phyloP scores from a whole-genome alignment of 768 basidiomycete species.

The Xerocomellus chrysenteron region DNA sequence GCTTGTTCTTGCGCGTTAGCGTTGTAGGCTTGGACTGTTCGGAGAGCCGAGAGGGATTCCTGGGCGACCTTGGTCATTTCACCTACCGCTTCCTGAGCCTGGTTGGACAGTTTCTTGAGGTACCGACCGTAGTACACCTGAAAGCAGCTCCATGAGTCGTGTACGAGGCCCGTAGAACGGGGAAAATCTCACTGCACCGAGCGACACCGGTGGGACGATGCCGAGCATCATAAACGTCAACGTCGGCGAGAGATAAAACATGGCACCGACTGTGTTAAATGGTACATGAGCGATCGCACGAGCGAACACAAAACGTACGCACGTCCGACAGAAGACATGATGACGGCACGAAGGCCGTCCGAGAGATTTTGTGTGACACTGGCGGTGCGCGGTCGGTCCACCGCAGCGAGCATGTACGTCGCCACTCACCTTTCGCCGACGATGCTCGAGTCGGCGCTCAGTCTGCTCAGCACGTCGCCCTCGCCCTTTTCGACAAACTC shows the following conservation, averaged over 20 bases:
- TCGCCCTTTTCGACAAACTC: constrained; percentile 92
- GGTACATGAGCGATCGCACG: background rate
- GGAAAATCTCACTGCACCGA: constrained; percentile 64
- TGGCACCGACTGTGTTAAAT: constrained; percentile 69
- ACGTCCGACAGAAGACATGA: constrained; percentile 95
- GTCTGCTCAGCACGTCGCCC: constrained; percentile 88
- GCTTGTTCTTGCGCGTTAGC: too few relatives aligned
- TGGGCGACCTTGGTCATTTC: too few relatives aligned
- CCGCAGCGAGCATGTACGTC: background rate
- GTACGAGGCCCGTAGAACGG: background rate
- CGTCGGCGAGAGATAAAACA: constrained; percentile 90
- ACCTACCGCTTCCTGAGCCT: too few relatives aligned
- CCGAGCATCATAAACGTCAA: constrained; percentile 91
- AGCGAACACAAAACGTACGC: constrained; percentile 31
- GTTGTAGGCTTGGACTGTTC: too few relatives aligned
- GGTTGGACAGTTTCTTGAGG: too few relatives aligned
- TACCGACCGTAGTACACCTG: constrained; percentile 59
- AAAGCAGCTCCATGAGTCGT: constrained; percentile 2
- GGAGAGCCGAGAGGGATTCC: constrained; percentile 61
- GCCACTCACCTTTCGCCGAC: constrained; percentile 80
- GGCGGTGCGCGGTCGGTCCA: background rate
- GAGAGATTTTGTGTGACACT: constrained; percentile 77
- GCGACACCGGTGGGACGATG: constrained; percentile 84
- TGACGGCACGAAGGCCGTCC: constrained; percentile 77
- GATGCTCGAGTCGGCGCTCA: constrained; percentile 89